These are phyloP conservation scores for Tolypocladium cylindrosporum DNA, from an alignment of 2,329 filamentous ascomycete genomes.

Conservation along the genomic window DNA sequence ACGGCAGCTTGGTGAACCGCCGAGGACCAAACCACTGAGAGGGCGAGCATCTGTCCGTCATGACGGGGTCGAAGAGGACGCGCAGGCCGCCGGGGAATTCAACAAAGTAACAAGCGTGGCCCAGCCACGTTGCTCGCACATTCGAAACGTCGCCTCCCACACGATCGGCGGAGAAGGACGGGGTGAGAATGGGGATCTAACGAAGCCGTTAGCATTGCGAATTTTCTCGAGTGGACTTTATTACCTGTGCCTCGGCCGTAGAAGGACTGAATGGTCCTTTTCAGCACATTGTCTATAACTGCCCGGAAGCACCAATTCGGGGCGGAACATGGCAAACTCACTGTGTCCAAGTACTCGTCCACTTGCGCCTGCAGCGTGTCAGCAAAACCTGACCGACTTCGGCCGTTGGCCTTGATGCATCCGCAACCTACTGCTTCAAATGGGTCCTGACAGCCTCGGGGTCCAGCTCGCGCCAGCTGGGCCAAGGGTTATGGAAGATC, in stretches of 20 bases:
- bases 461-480: neutral
- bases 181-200: neutral
- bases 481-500: neutral
- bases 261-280: neutral
- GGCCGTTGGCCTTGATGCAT: neutral
- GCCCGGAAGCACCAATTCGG: neutral
- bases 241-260: neutral
- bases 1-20: constrained; percentile 64
- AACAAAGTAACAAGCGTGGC: constrained; percentile 79
- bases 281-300: neutral
- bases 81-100: constrained; percentile 74
- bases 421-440: neutral
- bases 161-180: neutral
- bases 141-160: neutral
- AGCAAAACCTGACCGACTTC: neutral
- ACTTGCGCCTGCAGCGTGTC: neutral
- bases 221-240: too few species aligned
- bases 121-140: constrained; percentile 64
- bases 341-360: neutral
- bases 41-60: constrained; percentile 71
- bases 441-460: neutral
- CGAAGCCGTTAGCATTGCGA: neutral
- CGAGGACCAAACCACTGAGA: constrained; percentile 56
- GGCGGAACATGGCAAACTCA: neutral
- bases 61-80: constrained; percentile 80